Percentiles rank a stretch among this genome's conserved stretches.
Conservation (phyloP, 2,329 filamentous ascomycete species). For the Remersonia thermophila region DNA sequence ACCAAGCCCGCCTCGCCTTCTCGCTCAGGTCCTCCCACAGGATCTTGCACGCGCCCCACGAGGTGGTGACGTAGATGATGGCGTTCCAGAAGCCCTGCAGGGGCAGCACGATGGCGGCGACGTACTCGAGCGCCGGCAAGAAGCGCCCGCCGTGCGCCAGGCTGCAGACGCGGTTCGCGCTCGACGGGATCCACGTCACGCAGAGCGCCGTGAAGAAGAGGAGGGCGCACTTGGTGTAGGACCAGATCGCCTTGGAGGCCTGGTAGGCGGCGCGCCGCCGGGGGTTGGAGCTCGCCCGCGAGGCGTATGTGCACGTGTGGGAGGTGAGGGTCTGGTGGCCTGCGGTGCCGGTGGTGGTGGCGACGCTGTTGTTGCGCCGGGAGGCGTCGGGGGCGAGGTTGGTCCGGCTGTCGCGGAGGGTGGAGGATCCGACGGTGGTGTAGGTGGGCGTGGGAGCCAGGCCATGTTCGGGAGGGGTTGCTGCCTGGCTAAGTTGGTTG, state of each 20-base stretch:
- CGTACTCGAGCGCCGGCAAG: conserved; percentile 51
- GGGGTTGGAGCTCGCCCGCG: too few species aligned
- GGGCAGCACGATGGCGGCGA: conserved; percentile 63
- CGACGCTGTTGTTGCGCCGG: conserved; percentile 8
- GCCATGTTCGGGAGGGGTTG: too few species aligned
- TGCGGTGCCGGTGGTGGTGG: not conserved
- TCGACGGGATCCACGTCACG: conserved; percentile 67
- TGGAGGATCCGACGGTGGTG: too few species aligned
- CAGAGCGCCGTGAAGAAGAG: conserved; percentile 61
- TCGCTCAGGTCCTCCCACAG: conserved; percentile 27
- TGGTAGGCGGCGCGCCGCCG: conserved; percentile 32
- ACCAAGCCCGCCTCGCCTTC: conserved; percentile 2
- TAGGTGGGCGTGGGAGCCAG: too few species aligned
- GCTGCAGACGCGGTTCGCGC: conserved; percentile 63
- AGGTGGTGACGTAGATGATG: conserved; percentile 62
- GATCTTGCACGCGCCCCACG: conserved; percentile 48
- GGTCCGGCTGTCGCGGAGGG: conserved; percentile 17
- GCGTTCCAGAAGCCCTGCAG: conserved; percentile 80
- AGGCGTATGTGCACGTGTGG: too few species aligned
- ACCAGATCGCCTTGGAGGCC: conserved; percentile 52
- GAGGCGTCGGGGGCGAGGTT: conserved; percentile 11
- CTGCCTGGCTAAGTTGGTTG: too few species aligned
- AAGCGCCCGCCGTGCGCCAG: conserved; percentile 43
- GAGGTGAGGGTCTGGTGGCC: conserved; percentile 5
- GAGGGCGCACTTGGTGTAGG: conserved; percentile 57